phyloP scores from a whole-genome alignment of 2,329 filamentous ascomycete species.

The Ilyonectria sp. region DNA sequence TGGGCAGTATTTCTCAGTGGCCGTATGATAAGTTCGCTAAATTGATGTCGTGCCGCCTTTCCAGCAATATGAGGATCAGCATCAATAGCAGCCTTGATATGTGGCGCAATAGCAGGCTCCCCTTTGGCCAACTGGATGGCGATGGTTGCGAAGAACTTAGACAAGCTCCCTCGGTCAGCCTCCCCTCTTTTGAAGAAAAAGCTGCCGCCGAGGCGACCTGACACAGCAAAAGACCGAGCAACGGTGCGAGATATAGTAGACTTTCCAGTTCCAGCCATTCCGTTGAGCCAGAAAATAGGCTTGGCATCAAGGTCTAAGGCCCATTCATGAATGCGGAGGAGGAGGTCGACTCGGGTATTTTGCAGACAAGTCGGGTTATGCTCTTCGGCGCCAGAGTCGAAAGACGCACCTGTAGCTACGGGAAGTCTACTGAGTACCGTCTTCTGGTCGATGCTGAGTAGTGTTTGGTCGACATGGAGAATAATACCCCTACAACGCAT shows the following conservation, averaged over 20 bases:
- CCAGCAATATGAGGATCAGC: background rate
- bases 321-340: background rate
- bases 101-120: background rate
- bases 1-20: background rate
- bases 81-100: background rate
- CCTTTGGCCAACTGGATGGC: background rate
- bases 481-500: no score
- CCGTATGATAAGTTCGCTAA: background rate
- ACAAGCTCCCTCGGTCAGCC: no score
- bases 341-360: conserved; percentile 42
- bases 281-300: no score
- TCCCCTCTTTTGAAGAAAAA: no score
- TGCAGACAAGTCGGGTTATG: conserved; percentile 50
- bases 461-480: no score
- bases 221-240: no score
- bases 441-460: background rate
- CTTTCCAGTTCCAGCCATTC: no score
- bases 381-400: no score
- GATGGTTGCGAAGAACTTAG: background rate
- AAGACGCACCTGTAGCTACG: conserved; percentile 41
- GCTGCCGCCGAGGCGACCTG: no score
- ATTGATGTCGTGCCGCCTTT: background rate
- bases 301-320: background rate
- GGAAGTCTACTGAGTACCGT: conserved; percentile 36
- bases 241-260: no score